A percentile compares a stretch with the other conserved stretches of the same genome.
phyloP scores from a whole-genome alignment of 108 stramenopile species.

The Discostella stelligeroides region DNA sequence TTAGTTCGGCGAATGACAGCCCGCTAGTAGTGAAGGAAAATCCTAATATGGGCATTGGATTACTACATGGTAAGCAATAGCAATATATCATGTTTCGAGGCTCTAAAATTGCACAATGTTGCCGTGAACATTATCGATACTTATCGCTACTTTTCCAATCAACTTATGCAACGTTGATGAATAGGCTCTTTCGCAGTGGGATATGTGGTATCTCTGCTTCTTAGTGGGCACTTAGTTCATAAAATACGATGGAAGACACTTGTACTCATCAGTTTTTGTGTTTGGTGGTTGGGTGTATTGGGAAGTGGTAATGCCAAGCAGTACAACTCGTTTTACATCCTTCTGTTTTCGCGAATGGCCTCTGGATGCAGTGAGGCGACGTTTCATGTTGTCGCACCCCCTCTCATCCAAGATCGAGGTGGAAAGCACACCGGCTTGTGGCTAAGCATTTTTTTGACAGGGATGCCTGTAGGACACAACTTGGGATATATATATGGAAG shows the following conservation, averaged over 20 bases:
- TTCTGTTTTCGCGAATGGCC: constrained; percentile 47
- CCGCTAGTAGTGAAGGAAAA: constrained; percentile 36
- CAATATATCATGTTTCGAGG: no score
- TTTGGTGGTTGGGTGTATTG: constrained; percentile 51
- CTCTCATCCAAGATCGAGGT: constrained; percentile 51
- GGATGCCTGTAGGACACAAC: constrained; percentile 42
- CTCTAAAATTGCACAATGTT: no score
- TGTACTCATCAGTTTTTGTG: constrained; percentile 26
- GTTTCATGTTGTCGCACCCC: constrained; percentile 51
- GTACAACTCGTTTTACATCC: constrained; percentile 40
- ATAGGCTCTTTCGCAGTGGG: constrained; percentile 45
- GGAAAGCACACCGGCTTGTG: constrained; percentile 41
- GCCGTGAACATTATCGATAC: no score
- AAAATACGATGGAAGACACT: constrained; percentile 49
- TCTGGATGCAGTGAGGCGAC: constrained; percentile 47
- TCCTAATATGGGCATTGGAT: constrained; percentile 44
- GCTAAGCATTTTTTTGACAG: constrained; percentile 44
- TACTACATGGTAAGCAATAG: constrained; percentile 18
- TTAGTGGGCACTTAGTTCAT: constrained; percentile 45
- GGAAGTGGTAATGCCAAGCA: constrained; percentile 33
- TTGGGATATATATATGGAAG: constrained; percentile 54
- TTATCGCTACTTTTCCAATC: no score
- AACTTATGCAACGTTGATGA: no score
- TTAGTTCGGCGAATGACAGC: constrained; percentile 25
- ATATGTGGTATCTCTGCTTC: constrained; percentile 32